Percentiles rank a stretch among this genome's conserved stretches.
These are phyloP conservation scores for Tilletia setariae DNA, from an alignment of 1,284 basidiomycete genomes.

Conservation along the genomic window DNA sequence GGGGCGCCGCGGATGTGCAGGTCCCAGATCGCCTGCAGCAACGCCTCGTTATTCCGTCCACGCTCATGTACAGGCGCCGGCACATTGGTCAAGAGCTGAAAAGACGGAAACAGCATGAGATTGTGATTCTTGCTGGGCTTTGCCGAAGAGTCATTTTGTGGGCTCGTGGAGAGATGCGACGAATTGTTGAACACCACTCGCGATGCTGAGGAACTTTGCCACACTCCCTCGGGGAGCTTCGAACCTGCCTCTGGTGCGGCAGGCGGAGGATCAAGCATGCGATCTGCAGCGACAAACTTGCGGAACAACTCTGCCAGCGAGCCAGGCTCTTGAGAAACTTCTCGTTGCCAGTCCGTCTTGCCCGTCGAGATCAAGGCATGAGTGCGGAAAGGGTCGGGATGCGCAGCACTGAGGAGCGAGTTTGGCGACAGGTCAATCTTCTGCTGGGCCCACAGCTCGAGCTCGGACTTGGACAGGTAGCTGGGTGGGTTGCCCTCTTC, in stretches of 20 bases:
- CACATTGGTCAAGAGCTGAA: slow-evolving; percentile 16
- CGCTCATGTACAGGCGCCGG: not conserved
- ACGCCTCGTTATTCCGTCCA: not conserved
- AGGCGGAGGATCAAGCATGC: not conserved
- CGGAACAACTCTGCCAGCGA: slow-evolving; percentile 18
- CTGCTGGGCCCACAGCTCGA: slow-evolving; percentile 18
- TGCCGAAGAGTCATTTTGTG: not conserved
- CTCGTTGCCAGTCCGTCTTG: slow-evolving; percentile 19
- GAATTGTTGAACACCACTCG: slow-evolving; percentile 14
- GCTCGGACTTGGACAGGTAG: not conserved
- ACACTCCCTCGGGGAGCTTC: slow-evolving; percentile 15
- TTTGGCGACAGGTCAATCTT: slow-evolving; percentile 15
- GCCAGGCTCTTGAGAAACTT: slow-evolving; percentile 11
- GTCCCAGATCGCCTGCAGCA: not conserved
- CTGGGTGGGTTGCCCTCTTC: not conserved
- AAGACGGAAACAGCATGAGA: slow-evolving; percentile 20
- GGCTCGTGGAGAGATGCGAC: slow-evolving; percentile 18
- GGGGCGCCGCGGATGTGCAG: not conserved
- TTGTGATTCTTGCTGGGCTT: not conserved
- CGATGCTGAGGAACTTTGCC: not conserved
- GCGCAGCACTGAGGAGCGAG: slow-evolving; percentile 10
- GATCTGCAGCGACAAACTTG: not conserved
- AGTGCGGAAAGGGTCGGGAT: slow-evolving; percentile 15
- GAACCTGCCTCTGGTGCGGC: not conserved
- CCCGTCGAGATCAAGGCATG: slow-evolving; percentile 21